phyloP scores from a whole-genome alignment of 106 monocot genomes.

The Acanthochlamys bracteata region DNA sequence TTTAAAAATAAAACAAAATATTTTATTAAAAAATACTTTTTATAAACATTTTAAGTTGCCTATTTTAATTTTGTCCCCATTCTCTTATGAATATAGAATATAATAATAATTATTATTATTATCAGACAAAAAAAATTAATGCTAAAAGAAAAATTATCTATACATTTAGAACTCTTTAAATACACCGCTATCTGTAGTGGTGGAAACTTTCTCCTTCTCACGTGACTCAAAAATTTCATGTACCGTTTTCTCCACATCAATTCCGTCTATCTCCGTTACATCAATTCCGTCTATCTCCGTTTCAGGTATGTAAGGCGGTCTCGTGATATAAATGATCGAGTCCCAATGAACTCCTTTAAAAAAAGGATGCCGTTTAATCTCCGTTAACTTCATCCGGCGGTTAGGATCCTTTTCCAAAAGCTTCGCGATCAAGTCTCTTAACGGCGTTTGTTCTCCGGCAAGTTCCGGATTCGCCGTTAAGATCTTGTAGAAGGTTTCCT shows the following conservation, averaged over 20 bases:
- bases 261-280: neutral
- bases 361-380: conserved; percentile 63
- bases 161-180: no score
- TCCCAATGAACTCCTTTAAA: conserved; percentile 74
- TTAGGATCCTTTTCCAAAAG: conserved; percentile 77
- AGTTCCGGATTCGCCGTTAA: conserved; percentile 48
- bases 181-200: no score
- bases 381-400: conserved; percentile 34
- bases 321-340: conserved; percentile 27
- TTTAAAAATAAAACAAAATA: no score
- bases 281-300: conserved; percentile 5
- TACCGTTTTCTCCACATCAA: conserved; percentile 73
- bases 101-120: no score
- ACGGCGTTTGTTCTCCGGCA: conserved; percentile 54
- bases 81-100: no score
- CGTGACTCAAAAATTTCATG: conserved; percentile 29
- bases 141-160: no score
- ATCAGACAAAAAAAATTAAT: no score
- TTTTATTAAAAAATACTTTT: no score
- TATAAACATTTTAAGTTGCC: no score
- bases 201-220: neutral
- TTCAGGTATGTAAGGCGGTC: conserved; percentile 75
- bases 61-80: no score
- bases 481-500: conserved; percentile 80
- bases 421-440: conserved; percentile 51